These are phyloP conservation scores for Hortaea sp. DNA, from an alignment of 2,329 filamentous ascomycete species.

Conservation along the genomic window DNA sequence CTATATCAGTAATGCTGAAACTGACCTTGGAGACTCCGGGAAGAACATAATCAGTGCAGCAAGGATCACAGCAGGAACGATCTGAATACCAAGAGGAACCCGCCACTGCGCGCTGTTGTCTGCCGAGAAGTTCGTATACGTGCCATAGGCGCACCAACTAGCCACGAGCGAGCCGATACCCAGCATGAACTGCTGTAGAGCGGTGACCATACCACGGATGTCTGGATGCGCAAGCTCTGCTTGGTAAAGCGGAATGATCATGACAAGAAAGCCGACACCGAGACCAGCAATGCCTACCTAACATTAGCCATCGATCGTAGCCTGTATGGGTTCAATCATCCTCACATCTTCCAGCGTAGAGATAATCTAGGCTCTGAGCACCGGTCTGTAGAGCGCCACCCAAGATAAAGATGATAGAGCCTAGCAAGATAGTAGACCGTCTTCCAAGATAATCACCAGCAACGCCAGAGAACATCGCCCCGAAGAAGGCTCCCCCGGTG, in stretches of 20 bases:
- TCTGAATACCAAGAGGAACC: conserved; percentile 58
- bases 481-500: conserved; percentile 65
- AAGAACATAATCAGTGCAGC: conserved; percentile 60
- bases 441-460: conserved; percentile 56
- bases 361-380: conserved; percentile 47
- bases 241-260: conserved; percentile 65
- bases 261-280: conserved; percentile 51
- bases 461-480: conserved; percentile 54
- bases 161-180: conserved; percentile 65
- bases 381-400: conserved; percentile 66
- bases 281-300: conserved; percentile 16
- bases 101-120: conserved; percentile 48
- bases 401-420: conserved; percentile 60
- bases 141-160: conserved; percentile 61
- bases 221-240: conserved; percentile 69
- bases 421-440: conserved; percentile 60
- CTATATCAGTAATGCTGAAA: conserved; percentile 2
- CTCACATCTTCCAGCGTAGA: conserved; percentile 55
- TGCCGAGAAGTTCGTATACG: conserved; percentile 40
- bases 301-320: too few species aligned
- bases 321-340: background rate
- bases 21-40: conserved; percentile 46
- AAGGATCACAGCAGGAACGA: conserved; percentile 55
- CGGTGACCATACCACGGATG: conserved; percentile 66
- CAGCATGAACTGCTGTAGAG: conserved; percentile 74